Base-by-base conservation (phyloP, 768 basidiomycete species). In the Termitomyces sp. region DNA sequence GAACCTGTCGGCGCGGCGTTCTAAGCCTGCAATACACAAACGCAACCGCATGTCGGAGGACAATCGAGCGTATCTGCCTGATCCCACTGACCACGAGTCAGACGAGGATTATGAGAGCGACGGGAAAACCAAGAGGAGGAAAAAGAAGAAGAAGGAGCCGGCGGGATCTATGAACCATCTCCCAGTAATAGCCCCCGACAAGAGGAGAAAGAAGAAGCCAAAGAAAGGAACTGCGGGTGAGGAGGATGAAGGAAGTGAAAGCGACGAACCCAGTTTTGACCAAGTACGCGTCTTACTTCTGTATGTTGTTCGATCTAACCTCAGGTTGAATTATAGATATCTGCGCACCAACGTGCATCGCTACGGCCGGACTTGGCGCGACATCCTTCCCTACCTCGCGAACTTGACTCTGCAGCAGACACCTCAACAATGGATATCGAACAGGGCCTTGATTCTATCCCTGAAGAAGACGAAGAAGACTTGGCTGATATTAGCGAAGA, bases 41-140 rank as follows among this genome's bases (percentile, higher is more conserved):
- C 80, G 83, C 23, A 78, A 77, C 60, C 82, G 85, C 31, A 89
- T 91, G 57, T 88, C 87, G 0, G 63, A 73, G 22, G 91, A 93
- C 67, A 91, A 92, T 70, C 89, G 88, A 66, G 91, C 91, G 0
- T 94, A 92, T 63, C 80, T 80, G 50, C 91, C 91, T 18, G 70
- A 82, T 1, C 66, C 68, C 52, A 87, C 85, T 7, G 88, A 88
- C 59, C 60, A 81, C 32, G 89, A 90, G 38, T 76, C 73, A 38
- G 79, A 85, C 7, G 86, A 84, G 32, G 84, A 85, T 47, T 71
- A 72, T 47, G 75, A 74, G 1, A 80, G 82, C 46, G 76, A 78
- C 31, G 81, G 80, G 23, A 81, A 76, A 29, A 74, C 72, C 49
- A 83, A 76, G 54, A 76, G 74, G 61, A 77, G 76, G 66, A 75